These are phyloP conservation scores for Lodderomyces jiufengensis DNA, from an alignment of 1,139 yeast genomes.

Conservation along the genomic window DNA sequence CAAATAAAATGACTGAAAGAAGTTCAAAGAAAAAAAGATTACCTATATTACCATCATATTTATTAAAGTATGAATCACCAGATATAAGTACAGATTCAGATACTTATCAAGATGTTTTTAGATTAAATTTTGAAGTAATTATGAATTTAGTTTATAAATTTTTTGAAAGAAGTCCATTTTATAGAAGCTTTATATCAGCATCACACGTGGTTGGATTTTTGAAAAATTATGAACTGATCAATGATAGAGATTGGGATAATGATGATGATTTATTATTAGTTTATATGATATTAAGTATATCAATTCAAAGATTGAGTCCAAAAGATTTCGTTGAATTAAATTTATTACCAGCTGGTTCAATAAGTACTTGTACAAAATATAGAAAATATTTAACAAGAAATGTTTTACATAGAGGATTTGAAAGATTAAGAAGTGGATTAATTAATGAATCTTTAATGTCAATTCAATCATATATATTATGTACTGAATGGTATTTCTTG, in stretches of 20 bases:
- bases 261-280: conserved; percentile 49
- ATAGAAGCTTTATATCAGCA: conserved; percentile 31
- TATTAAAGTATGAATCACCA: conserved; percentile 23
- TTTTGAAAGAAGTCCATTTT: conserved; percentile 28
- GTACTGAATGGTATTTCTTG: conserved; percentile 48
- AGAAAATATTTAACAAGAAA: conserved; percentile 28
- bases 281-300: conserved; percentile 41
- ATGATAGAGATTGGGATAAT: conserved; percentile 43
- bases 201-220: conserved; percentile 27
- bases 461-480: conserved; percentile 47
- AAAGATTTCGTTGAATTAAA: conserved; percentile 28
- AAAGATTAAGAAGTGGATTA: conserved; percentile 43
- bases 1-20: conserved; percentile 19
- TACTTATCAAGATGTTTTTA: conserved; percentile 17
- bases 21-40: conserved; percentile 26
- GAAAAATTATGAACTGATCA: conserved; percentile 24
- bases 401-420: conserved; percentile 34
- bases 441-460: conserved; percentile 45
- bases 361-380: conserved; percentile 24
- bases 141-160: conserved; percentile 29
- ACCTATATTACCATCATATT: conserved; percentile 20
- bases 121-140: conserved; percentile 24
- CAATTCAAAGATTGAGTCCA: conserved; percentile 39
- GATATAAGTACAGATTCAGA: conserved; percentile 22
- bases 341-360: conserved; percentile 15